A percentile compares a stretch with the other conserved stretches of the same genome.
phyloP scores from a whole-genome alignment of 2,329 filamentous ascomycete genomes.

The Aspergillus flavus region DNA sequence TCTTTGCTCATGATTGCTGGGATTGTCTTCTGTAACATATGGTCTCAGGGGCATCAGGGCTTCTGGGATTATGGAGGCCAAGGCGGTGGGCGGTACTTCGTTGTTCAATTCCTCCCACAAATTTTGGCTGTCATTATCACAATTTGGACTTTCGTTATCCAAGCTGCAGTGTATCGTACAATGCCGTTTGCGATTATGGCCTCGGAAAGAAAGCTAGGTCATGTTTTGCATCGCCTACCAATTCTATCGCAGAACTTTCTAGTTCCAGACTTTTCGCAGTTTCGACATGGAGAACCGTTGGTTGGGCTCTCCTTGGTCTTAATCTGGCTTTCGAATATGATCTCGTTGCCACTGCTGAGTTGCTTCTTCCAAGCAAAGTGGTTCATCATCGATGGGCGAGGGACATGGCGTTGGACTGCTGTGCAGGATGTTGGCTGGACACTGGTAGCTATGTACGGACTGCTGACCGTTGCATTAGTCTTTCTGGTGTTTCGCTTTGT shows the following conservation, averaged over 20 bases:
- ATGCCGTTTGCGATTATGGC: conserved; percentile 79
- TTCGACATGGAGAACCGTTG: conserved; percentile 68
- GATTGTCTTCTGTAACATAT: conserved; percentile 72
- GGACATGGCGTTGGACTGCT: conserved; percentile 76
- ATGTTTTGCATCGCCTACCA: conserved; percentile 65
- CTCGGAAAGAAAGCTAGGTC: conserved; percentile 60
- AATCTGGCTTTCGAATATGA: conserved; percentile 73
- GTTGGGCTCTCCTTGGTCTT: conserved; percentile 67
- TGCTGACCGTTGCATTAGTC: conserved; percentile 62
- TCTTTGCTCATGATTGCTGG: conserved; percentile 71
- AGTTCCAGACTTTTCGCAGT: conserved; percentile 68
- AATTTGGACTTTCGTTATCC: conserved; percentile 75
- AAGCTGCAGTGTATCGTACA: conserved; percentile 73
- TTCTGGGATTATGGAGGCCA: conserved; percentile 70
- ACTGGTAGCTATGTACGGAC: conserved; percentile 71
- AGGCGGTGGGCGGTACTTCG: conserved; percentile 75
- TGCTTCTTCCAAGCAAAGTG: conserved; percentile 70
- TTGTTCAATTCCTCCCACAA: conserved; percentile 84
- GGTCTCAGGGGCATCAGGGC: conserved; percentile 64
- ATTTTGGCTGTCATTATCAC: conserved; percentile 71
- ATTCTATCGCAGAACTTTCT: conserved; percentile 66
- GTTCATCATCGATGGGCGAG: conserved; percentile 60
- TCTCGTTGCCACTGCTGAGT: conserved; percentile 80
- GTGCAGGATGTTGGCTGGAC: conserved; percentile 79
- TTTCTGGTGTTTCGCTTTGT: conserved; percentile 67